phyloP scores from a whole-genome alignment of 108 stramenopile species.

The Pseudonitzschia pungens region DNA sequence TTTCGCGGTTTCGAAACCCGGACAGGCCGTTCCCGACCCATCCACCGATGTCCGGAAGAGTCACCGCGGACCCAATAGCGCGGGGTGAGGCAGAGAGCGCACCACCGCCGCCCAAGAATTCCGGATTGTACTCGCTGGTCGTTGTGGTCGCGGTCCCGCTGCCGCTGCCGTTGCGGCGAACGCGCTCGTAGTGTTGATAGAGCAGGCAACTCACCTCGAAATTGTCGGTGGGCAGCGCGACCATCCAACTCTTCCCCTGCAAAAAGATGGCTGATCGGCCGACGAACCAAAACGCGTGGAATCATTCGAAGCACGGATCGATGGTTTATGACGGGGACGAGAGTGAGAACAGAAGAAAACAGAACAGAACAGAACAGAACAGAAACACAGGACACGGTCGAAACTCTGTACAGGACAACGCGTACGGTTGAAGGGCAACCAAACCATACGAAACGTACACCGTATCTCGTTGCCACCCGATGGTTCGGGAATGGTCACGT shows the following conservation, averaged over 20 bases:
- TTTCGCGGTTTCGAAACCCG: neutral
- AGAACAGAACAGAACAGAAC: too few species aligned
- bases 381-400: neutral
- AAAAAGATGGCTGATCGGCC: slow-evolving; percentile 42
- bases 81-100: too few species aligned
- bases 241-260: slow-evolving; percentile 52
- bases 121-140: slow-evolving; percentile 37
- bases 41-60: neutral
- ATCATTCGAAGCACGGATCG: neutral
- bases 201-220: slow-evolving; percentile 65
- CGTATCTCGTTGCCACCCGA: slow-evolving; percentile 26
- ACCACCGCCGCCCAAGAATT: neutral
- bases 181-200: slow-evolving; percentile 46
- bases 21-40: slow-evolving; percentile 8
- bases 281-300: neutral
- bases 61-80: neutral
- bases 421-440: too few species aligned
- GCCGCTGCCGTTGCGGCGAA: slow-evolving; percentile 39
- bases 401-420: neutral
- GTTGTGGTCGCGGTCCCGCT: too few species aligned
- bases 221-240: slow-evolving; percentile 60
- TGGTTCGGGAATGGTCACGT: slow-evolving; percentile 46
- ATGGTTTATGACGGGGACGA: too few species aligned
- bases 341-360: neutral
- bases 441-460: slow-evolving; percentile 26